Evolutionary conservation across 345 rosid genomes (phyloP).

Genomic region (Dipteronia sinensis): DNA sequence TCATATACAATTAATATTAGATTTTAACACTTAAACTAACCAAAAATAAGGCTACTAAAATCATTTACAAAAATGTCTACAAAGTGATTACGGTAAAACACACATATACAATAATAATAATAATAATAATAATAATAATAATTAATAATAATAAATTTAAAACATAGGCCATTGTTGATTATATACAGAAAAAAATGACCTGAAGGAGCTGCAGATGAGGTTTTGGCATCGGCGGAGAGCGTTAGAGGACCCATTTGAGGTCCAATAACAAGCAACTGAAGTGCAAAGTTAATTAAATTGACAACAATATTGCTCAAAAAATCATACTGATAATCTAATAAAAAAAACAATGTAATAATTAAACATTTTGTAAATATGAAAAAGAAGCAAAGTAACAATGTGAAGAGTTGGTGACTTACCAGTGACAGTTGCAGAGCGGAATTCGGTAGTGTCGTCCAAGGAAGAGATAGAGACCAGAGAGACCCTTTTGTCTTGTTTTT

Average conservation of each 20-base stretch:
- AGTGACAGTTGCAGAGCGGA: neutral
- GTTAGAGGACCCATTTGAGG: constrained; percentile 23
- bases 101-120: neutral
- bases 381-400: neutral
- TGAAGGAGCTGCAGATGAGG: constrained; percentile 9
- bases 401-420: neutral
- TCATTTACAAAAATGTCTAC: neutral
- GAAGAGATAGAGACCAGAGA: neutral
- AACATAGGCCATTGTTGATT: neutral
- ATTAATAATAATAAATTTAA: too few species aligned
- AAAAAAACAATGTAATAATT: too few species aligned
- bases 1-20: too few species aligned
- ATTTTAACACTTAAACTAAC: too few species aligned
- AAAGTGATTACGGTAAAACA: neutral
- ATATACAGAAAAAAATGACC: neutral
- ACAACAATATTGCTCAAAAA: too few species aligned
- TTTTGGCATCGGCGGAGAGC: constrained; percentile 12
- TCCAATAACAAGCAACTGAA: neutral
- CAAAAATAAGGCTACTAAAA: too few species aligned
- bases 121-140: neutral
- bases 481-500: neutral
- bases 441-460: neutral
- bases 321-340: too few species aligned
- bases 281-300: too few species aligned
- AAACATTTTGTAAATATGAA: too few species aligned